Evolutionary conservation across 2,329 filamentous ascomycete species (phyloP).

Genomic region (Chalara sp.): DNA sequence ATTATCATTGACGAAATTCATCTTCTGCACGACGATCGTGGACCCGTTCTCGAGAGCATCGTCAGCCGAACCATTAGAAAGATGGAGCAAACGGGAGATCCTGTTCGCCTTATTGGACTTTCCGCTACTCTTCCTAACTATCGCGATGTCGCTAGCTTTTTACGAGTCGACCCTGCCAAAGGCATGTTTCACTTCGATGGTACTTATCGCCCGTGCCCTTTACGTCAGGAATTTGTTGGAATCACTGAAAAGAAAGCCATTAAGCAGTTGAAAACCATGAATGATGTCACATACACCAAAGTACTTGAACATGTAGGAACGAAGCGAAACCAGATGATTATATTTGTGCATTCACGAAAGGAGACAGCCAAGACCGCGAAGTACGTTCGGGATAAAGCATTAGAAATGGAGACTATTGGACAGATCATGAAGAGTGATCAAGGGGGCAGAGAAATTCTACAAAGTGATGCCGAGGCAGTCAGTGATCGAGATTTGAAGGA

Average conservation of each 20-base stretch:
- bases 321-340: slow-evolving; percentile 94
- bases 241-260: slow-evolving; percentile 98
- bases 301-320: slow-evolving; percentile 93
- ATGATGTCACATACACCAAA: slow-evolving; percentile 96
- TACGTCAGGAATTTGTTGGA: slow-evolving; percentile 95
- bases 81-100: slow-evolving; percentile 89
- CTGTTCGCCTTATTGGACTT: slow-evolving; percentile 83
- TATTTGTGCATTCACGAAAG: slow-evolving; percentile 97
- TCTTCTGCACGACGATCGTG: slow-evolving; percentile 92
- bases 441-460: slow-evolving; percentile 80
- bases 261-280: slow-evolving; percentile 98
- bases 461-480: slow-evolving; percentile 75
- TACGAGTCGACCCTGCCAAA: slow-evolving; percentile 78
- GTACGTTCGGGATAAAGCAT: slow-evolving; percentile 90
- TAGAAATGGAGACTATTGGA: slow-evolving; percentile 96
- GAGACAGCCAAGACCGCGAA: slow-evolving; percentile 97
- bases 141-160: slow-evolving; percentile 88
- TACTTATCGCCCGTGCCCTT: slow-evolving; percentile 84
- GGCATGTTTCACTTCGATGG: slow-evolving; percentile 96
- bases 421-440: slow-evolving; percentile 92
- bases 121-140: slow-evolving; percentile 97
- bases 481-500: slow-evolving; percentile 88
- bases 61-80: slow-evolving; percentile 90
- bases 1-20: slow-evolving; percentile 99
- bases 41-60: slow-evolving; percentile 93